Conservation (phyloP, 2,329 filamentous ascomycete species). For the Didymella lethalis region DNA sequence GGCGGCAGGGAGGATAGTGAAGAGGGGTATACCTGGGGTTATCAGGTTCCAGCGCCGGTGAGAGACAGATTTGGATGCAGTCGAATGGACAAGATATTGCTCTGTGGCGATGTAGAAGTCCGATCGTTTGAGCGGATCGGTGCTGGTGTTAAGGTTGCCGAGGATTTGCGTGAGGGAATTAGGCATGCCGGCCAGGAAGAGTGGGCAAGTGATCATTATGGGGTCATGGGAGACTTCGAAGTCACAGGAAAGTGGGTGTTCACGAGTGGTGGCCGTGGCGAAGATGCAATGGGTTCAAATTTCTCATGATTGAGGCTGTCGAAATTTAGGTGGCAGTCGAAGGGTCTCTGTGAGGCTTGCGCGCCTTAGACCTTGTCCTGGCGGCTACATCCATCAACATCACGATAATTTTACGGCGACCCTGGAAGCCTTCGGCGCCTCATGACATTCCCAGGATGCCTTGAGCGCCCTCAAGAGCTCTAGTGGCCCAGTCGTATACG, state of each 20-base stretch:
- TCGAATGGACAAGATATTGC: slow-evolving; percentile 65
- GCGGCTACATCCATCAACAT: no score
- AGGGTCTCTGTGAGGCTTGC: no score
- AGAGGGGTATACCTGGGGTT: slow-evolving; percentile 66
- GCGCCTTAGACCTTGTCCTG: no score
- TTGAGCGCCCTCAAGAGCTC: no score
- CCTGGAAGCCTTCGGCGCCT: no score
- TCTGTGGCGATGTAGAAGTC: slow-evolving; percentile 50
- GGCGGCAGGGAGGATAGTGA: slow-evolving; percentile 61
- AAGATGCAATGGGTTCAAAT: no score
- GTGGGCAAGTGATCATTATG: slow-evolving; percentile 63
- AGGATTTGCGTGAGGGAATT: slow-evolving; percentile 42
- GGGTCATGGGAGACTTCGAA: slow-evolving; percentile 50
- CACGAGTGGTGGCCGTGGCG: no score
- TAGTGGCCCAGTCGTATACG: no score
- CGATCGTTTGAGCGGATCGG: slow-evolving; percentile 59
- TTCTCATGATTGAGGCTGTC: no score
- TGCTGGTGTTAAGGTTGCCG: slow-evolving; percentile 54
- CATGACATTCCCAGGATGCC: no score
- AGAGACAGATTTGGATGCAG: slow-evolving; percentile 57
- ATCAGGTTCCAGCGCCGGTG: slow-evolving; percentile 56
- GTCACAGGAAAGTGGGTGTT: neutral
- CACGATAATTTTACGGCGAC: no score
- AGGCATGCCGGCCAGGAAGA: slow-evolving; percentile 50
- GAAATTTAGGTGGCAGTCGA: no score